Evolutionary conservation across 495 filamentous ascomycete species (phyloP).

Genomic region (Xylaria intraflava): DNA sequence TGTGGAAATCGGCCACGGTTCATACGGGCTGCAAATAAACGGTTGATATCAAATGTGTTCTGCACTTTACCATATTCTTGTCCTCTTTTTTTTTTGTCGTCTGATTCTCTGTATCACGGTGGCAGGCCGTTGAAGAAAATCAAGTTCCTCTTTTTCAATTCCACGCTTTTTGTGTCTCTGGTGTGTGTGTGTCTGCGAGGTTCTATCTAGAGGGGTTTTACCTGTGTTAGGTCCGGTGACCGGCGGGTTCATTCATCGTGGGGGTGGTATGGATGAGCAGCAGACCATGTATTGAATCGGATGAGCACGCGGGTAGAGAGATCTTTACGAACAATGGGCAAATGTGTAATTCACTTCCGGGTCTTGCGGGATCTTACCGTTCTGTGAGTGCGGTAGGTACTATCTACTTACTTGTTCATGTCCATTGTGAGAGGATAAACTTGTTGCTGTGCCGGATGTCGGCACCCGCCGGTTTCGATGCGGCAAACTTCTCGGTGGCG

Average conservation of each 20-base stretch:
- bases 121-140: conserved; percentile 8
- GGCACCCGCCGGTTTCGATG: no score
- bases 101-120: conserved; percentile 9
- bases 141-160: neutral
- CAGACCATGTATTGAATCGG: conserved; percentile 6
- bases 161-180: no score
- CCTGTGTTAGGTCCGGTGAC: neutral
- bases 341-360: no score
- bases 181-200: neutral
- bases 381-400: no score
- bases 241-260: conserved; percentile 2
- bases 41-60: conserved; percentile 26
- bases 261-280: conserved; percentile 7
- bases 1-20: conserved; percentile 27
- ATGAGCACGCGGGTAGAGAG: neutral
- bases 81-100: no score
- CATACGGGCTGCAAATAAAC: conserved; percentile 30
- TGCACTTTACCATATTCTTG: conserved; percentile 3
- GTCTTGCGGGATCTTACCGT: no score
- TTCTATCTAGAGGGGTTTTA: neutral
- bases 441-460: no score
- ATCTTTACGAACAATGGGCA: no score
- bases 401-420: no score
- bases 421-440: no score
- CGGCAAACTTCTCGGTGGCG: no score